phyloP scores from a whole-genome alignment of 192 early-diverging fungal species.

The Obelidium mucronatum region DNA sequence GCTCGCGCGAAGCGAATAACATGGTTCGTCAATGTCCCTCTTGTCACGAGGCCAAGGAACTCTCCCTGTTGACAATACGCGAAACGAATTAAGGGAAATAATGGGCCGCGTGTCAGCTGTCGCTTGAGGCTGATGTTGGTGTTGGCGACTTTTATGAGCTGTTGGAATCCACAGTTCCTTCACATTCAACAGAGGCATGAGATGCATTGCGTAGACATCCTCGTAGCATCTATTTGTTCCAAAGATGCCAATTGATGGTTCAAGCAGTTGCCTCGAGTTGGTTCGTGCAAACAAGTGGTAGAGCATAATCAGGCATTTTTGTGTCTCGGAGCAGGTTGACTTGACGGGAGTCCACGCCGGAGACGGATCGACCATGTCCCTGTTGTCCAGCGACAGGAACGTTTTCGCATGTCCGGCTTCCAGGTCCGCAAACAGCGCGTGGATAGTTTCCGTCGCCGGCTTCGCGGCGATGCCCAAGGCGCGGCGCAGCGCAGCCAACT shows the following conservation, averaged over 20 bases:
- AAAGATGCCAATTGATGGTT: conserved; percentile 10
- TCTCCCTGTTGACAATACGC: conserved; percentile 17
- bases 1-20: conserved; percentile 19
- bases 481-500: background rate
- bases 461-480: background rate
- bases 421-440: background rate
- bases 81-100: conserved; percentile 10
- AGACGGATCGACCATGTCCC: background rate
- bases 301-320: conserved; percentile 1
- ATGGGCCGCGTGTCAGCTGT: background rate
- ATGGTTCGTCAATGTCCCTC: background rate
- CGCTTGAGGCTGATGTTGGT: background rate
- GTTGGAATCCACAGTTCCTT: too few relatives aligned
- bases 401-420: background rate
- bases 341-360: background rate
- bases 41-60: conserved; percentile 11
- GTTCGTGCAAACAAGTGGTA: conserved; percentile 2
- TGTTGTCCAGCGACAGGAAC: background rate
- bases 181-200: background rate
- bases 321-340: background rate
- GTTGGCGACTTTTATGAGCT: too few relatives aligned
- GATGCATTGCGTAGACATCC: conserved; percentile 22
- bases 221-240: conserved; percentile 26
- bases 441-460: too few relatives aligned
- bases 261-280: background rate